Base-by-base conservation (phyloP, 305 asterid genomes). In the Petunia hybrid region DNA sequence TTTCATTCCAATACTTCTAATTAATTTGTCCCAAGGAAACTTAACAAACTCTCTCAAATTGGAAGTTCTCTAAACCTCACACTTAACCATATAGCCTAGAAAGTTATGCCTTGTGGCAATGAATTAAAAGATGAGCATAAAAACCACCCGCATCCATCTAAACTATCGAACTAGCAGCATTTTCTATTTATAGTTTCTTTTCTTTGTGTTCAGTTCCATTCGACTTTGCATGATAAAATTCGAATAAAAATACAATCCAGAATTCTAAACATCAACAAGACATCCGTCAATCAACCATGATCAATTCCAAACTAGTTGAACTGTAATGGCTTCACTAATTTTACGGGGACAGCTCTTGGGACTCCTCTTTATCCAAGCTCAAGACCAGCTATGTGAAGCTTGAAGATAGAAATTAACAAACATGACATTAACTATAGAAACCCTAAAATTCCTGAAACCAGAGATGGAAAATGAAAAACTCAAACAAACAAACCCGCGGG, bases 381-480 rank as follows among this genome's bases (percentile, higher is more conserved):
- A 0, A 1, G 36, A 51, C 2, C 0, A 8, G 45, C 46, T 51
- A 8, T 48, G 62, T 51, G 78, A 73, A 48, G 78, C 0, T 38
- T 36, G 42, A 45, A 73, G 36, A 73, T 36, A 12, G 63, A 73
- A 51, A 51, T 68, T 6, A 12, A 31, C 62, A 13, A 51, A 51
- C 45, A 53, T 35, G 46, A 1, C 62, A 10, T 36, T 48, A 71
- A 36, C 36, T 73, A 73, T 35, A 3, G 63, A 73, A 53, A 68
- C 16, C 76, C 40, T 67, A 67, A 7, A 42, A 42, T 41, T 67
- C 6, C n/a, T n/a, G 75, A 67, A 67, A n/a, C 14, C 76, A 68
- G 43, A 8, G 39, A 68, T 16, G 39, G 56, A 8, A 42, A 68
- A 42, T 43, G 56, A 42, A 68, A 12, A 42, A 68, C 12, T 14